Base-by-base conservation (phyloP, 225 moss, liverwort and hornwort species). In the Pseudisothecium myosuroides region DNA sequence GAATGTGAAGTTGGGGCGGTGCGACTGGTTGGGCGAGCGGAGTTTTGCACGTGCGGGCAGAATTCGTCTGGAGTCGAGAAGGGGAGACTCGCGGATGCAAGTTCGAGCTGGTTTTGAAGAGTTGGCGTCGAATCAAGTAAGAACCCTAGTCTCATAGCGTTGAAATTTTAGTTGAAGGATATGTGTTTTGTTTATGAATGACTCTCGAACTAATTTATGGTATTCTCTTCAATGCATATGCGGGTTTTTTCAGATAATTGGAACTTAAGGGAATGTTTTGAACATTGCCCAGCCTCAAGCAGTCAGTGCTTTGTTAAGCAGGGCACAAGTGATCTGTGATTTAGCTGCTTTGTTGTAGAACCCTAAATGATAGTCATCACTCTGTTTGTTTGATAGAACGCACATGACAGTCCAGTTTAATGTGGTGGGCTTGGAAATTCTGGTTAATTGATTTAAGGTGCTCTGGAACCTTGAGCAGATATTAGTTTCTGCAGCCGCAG, bases 21-120 rank as follows among this genome's bases (percentile, higher is more conserved):
- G 81, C 45, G 89, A 81, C 26, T 91, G 91, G 90, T 76, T 91
- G 88, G 86, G 91, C 43, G 88, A 76, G 49, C 83, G 73, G 62
- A 52, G 37, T 45, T 81, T 85, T 19, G 67, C 82, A 22, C 59
- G 21, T 32, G 66, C 66, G 62, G 84, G 83, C 79, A 86, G 82
- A 66, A 49, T 86, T n/a, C 52, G 49, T 56, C 47, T 56, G 69
- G 31, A 83, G 36, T 58, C 39, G 43, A 87, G 82, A 69, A 86
- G 72, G 52, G 32, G 73, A 65, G 56, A 32, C 60, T 86, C 88
- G 47, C 80, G 43, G 81, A 81, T 89, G 90, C 87, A 59, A n/a
- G 85, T 93, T 67, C 93, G 90, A 93, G 93, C 92, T 88, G 84
- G 93, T n/a, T 56, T 94, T 80, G 90, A 93, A 89, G 94, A 94